A percentile compares a stretch with the other conserved stretches of the same genome.
Conservation (phyloP, 257 asterid genomes). For the Prunella vulgaris region DNA sequence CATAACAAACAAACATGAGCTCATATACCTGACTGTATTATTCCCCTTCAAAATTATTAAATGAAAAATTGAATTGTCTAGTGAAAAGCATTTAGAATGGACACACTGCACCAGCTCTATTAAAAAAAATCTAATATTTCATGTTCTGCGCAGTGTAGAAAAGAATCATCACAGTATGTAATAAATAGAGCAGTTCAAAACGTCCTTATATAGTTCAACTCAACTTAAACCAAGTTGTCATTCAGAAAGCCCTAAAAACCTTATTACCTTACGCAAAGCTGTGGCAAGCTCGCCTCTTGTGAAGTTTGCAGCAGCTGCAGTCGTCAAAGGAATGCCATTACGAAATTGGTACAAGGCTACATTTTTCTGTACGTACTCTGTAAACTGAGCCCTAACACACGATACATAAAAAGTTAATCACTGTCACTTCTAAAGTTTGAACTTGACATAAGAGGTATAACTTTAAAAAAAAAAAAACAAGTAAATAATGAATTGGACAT, state of each 20-base stretch:
- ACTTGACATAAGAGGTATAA: not conserved
- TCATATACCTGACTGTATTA: not conserved
- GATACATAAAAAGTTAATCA: constrained; percentile 14
- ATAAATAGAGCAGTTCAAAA: not conserved
- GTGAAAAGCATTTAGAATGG: not conserved
- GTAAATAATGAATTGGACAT: not conserved
- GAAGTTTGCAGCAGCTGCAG: constrained; percentile 88
- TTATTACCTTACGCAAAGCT: constrained; percentile 81
- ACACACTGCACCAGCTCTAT: not conserved
- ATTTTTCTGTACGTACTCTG: constrained; percentile 93
- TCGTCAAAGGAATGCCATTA: constrained; percentile 94
- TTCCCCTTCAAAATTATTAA: not conserved
- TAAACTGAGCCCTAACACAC: constrained; percentile 77
- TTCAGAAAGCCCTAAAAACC: not conserved
- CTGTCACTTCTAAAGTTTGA: not conserved
- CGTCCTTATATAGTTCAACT: not conserved
- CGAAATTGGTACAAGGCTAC: constrained; percentile 91
- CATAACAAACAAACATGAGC: not conserved
- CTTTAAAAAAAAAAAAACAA: constrained; percentile 2
- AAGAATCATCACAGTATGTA: not conserved
- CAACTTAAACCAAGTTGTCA: constrained; percentile 14
- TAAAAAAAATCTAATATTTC: not conserved
- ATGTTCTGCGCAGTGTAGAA: not conserved
- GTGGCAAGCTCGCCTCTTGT: constrained; percentile 99
- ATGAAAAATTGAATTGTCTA: not conserved